Conservation (phyloP, 1,139 yeast species). For the Chernovozyma sophiae-reginae region DNA sequence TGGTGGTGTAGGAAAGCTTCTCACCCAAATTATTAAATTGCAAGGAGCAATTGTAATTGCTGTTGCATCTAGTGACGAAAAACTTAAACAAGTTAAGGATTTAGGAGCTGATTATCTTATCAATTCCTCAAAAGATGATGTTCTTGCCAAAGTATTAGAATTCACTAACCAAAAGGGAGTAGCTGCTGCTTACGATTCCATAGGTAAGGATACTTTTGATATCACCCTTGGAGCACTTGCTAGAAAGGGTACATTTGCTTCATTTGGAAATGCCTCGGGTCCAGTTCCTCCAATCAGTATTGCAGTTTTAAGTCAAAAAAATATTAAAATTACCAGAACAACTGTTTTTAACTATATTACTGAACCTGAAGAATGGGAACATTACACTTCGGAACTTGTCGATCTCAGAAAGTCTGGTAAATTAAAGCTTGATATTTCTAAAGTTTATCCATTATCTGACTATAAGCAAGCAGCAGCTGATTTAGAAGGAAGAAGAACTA, state of each 20-base stretch:
- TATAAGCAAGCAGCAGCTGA: conserved; percentile 61
- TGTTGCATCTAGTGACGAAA: conserved; percentile 71
- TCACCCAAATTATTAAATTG: conserved; percentile 57
- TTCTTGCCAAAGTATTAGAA: conserved; percentile 56
- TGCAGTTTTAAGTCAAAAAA: conserved; percentile 52
- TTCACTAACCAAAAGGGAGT: conserved; percentile 73
- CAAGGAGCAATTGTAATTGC: conserved; percentile 83
- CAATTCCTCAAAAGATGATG: conserved; percentile 55
- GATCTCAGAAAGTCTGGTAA: conserved; percentile 43
- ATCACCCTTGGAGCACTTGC: conserved; percentile 58
- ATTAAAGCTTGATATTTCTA: conserved; percentile 49
- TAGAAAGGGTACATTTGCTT: conserved; percentile 69
- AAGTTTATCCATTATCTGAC: conserved; percentile 59
- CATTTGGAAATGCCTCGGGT: conserved; percentile 89
- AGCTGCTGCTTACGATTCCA: conserved; percentile 68
- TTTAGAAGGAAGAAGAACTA: conserved; percentile 69
- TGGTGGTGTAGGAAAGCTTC: conserved; percentile 81
- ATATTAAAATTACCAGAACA: conserved; percentile 64
- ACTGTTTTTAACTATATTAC: conserved; percentile 48
- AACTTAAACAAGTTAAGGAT: conserved; percentile 53
- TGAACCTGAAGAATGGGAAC: conserved; percentile 54
- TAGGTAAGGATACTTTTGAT: conserved; percentile 77
- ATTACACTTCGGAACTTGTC: conserved; percentile 46
- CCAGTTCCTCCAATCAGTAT: conserved; percentile 64
- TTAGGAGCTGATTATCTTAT: conserved; percentile 75